Conservation (phyloP, 345 rosid species). For the Rhizophora mangle region DNA sequence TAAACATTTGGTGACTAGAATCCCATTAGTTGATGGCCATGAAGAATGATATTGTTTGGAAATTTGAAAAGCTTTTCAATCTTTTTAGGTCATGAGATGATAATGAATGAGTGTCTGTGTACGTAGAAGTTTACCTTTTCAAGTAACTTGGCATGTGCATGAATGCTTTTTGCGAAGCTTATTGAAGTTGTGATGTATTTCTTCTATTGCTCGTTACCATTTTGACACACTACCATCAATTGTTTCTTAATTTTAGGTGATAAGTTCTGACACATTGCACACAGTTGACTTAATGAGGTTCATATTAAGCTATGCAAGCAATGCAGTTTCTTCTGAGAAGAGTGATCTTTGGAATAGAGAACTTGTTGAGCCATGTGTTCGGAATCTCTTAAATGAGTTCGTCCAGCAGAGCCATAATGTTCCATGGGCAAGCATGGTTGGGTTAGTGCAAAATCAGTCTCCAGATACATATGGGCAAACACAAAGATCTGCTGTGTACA, state of each 20-base stretch:
- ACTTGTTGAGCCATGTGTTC: slow-evolving; percentile 53
- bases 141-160: too few species aligned
- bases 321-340: slow-evolving; percentile 26
- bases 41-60: too few species aligned
- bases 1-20: too few species aligned
- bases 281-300: slow-evolving; percentile 74
- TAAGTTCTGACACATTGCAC: slow-evolving; percentile 39
- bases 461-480: slow-evolving; percentile 43
- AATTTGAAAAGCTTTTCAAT: too few species aligned
- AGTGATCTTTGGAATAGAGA: slow-evolving; percentile 31
- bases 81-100: too few species aligned
- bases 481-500: slow-evolving; percentile 38
- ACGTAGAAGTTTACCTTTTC: too few species aligned
- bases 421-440: slow-evolving; percentile 27
- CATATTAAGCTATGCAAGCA: slow-evolving; percentile 65
- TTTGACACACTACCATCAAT: too few species aligned
- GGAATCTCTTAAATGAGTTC: slow-evolving; percentile 57
- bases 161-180: too few species aligned
- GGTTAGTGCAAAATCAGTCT: slow-evolving; percentile 35
- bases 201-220: too few species aligned
- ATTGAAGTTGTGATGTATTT: too few species aligned
- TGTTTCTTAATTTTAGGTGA: slow-evolving; percentile 33
- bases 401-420: slow-evolving; percentile 39
- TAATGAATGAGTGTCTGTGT: too few species aligned
- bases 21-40: too few species aligned